These are phyloP conservation scores for Orbilia quercus DNA, from an alignment of 2,329 filamentous ascomycete species.

Conservation along the genomic window DNA sequence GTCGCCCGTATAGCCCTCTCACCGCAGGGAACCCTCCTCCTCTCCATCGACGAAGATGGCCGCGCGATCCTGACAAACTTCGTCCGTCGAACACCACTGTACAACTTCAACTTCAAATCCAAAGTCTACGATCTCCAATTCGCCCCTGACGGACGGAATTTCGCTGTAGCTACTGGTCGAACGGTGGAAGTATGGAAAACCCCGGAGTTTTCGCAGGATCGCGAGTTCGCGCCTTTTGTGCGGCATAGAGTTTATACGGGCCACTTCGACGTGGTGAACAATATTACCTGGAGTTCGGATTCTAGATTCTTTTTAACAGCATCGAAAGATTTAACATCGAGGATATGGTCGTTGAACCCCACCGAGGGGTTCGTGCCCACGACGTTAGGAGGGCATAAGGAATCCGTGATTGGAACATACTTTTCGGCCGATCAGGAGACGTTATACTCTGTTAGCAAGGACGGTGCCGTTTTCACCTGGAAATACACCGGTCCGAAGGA, in stretches of 20 bases:
- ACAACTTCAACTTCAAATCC: constrained; percentile 95
- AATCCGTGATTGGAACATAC: constrained; percentile 92
- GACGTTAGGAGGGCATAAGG: constrained; percentile 87
- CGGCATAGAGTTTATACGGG: constrained; percentile 85
- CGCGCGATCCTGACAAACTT: constrained; percentile 93
- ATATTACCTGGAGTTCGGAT: constrained; percentile 95
- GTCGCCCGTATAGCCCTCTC: constrained; percentile 88
- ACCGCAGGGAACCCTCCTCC: constrained; percentile 87
- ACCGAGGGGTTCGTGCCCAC: constrained; percentile 92
- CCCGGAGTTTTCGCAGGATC: constrained; percentile 80
- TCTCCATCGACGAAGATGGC: constrained; percentile 94
- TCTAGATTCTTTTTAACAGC: constrained; percentile 93
- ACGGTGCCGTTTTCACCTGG: constrained; percentile 97
- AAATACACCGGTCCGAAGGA: constrained; percentile 75
- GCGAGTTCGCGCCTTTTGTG: constrained; percentile 96
- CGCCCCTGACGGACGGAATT: constrained; percentile 88
- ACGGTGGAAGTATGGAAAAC: constrained; percentile 96
- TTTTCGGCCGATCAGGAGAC: constrained; percentile 94
- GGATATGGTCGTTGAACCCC: constrained; percentile 91
- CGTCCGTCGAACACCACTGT: constrained; percentile 82
- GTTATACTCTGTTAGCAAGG: constrained; percentile 90
- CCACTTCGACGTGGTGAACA: constrained; percentile 86
- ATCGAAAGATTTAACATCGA: constrained; percentile 89
- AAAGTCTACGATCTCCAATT: constrained; percentile 85
- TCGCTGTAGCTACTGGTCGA: constrained; percentile 86